Base-by-base conservation (phyloP, 2,329 filamentous ascomycete species). In the Paraphaeosphaeria sporulosa region DNA sequence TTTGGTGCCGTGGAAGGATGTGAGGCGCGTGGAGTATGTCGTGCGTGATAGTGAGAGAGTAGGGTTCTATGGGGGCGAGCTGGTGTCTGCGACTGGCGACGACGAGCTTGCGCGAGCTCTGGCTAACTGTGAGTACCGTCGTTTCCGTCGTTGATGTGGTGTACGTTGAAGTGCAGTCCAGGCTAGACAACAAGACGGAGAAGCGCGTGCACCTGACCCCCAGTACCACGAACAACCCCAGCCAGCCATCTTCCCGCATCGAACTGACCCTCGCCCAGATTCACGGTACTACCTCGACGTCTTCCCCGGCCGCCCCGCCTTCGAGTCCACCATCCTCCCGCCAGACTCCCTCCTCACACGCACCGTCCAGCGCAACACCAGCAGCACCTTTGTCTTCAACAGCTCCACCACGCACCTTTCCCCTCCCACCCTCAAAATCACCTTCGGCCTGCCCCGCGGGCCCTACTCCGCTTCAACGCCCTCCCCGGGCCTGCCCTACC, bases 1-100 rank as follows among this genome's bases (percentile, higher is more conserved):
- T 55, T 61, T 76, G n/a, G 69, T 73, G n/a, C 67, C 68, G 13
- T 69, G 63, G 56, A 34, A 49, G 3, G 67, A 70, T 27, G 57
- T 70, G 1, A 58, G 55, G 5, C 17, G n/a, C 2, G 65, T 73
- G 4, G 19, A 25, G 1, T 65, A 59, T 17, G 51, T 72, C 9
- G 57, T 76, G 3, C 17, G 68, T 3, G 68, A 72, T 53, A 60
- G 58, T 3, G 15, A 52, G 7, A 55, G 70, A 12, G 59, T 76
- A 23, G 67, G 65, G 10, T 27, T 21, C 3, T 72, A 67, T 30
- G 40, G 51, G 0, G 53, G 54, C 9, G 65, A 59, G 2, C 51
- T 74, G 3, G 56, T 71, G 1, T 62, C 63, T 4, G 64, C 58
- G 4, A 7, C 25, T 0, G 36, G 56, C 1, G 66, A 73, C 23